Conservation (phyloP, 306 rosid genomes). For the Glycine tomentella region DNA sequence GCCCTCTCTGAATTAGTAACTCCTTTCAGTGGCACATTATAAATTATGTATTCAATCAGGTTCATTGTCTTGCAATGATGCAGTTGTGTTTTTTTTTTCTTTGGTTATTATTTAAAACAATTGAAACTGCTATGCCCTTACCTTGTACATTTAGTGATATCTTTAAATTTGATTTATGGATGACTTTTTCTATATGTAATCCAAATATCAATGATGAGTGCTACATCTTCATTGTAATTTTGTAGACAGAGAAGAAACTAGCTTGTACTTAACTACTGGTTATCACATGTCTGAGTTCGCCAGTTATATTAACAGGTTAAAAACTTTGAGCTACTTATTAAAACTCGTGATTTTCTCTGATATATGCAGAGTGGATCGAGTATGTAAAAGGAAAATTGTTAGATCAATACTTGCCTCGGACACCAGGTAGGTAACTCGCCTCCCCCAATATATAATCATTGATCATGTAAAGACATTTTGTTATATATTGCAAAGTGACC, state of each 20-base stretch:
- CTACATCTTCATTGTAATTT: neutral
- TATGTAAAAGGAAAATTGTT: neutral
- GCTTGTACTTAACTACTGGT: neutral
- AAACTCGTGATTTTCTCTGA: neutral
- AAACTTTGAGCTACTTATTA: neutral
- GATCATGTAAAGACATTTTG: neutral
- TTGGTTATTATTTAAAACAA: neutral
- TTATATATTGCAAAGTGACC: neutral
- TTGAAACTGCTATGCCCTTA: neutral
- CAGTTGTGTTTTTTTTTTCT: neutral
- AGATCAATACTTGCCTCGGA: neutral
- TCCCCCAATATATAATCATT: neutral
- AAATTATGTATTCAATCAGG: neutral
- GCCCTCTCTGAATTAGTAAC: neutral
- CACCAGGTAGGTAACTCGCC: neutral
- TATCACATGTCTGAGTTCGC: neutral
- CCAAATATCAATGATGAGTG: constrained; percentile 3
- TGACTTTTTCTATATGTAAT: neutral
- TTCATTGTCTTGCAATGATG: neutral
- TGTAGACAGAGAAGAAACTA: neutral
- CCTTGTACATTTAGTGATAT: neutral
- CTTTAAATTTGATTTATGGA: neutral
- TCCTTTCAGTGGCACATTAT: neutral
- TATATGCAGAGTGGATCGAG: neutral
- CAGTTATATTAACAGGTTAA: neutral